These are phyloP conservation scores for Neurospora sp. DNA, from an alignment of 495 filamentous ascomycete species.

Conservation along the genomic window DNA sequence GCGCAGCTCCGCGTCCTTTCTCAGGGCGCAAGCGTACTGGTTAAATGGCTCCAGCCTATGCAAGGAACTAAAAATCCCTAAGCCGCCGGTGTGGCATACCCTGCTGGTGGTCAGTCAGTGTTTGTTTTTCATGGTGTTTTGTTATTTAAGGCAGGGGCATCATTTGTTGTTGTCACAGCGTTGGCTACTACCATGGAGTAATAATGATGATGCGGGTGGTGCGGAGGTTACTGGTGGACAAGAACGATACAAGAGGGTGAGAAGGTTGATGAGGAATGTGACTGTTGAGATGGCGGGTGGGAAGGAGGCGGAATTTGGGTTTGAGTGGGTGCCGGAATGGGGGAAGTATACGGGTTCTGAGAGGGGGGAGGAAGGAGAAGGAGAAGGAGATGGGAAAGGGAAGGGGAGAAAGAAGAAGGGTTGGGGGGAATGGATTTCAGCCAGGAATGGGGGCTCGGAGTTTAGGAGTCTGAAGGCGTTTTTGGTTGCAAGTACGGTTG, in stretches of 20 bases:
- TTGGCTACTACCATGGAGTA: not conserved
- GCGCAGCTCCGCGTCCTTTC: slow-evolving; percentile 50
- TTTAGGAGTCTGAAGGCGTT: not conserved
- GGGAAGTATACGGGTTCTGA: slow-evolving; percentile 12
- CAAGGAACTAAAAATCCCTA: slow-evolving; percentile 49
- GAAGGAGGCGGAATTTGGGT: slow-evolving; percentile 46
- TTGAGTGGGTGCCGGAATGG: slow-evolving; percentile 51
- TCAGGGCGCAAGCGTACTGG: slow-evolving; percentile 56
- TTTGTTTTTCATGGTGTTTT: slow-evolving; percentile 47
- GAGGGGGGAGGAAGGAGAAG: not conserved
- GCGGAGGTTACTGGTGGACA: slow-evolving; percentile 24
- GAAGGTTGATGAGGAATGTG: not conserved
- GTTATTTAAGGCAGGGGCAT: slow-evolving; percentile 35
- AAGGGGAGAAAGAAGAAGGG: not conserved
- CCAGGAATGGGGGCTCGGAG: not conserved
- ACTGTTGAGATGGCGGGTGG: slow-evolving; percentile 13
- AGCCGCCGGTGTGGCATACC: slow-evolving; percentile 46
- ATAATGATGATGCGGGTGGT: slow-evolving; percentile 10
- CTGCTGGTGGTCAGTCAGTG: slow-evolving; percentile 58
- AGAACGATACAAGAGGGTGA: slow-evolving; percentile 1
- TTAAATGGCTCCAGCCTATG: slow-evolving; percentile 56
- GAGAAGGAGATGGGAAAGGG: not conserved
- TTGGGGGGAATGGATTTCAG: not conserved
- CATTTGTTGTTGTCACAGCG: not conserved
- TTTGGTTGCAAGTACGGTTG: not conserved